Percentiles rank a stretch among this genome's conserved stretches.
Evolutionary conservation across 106 monocot genomes (phyloP).

Genomic region (Dendrobium huoshanense): DNA sequence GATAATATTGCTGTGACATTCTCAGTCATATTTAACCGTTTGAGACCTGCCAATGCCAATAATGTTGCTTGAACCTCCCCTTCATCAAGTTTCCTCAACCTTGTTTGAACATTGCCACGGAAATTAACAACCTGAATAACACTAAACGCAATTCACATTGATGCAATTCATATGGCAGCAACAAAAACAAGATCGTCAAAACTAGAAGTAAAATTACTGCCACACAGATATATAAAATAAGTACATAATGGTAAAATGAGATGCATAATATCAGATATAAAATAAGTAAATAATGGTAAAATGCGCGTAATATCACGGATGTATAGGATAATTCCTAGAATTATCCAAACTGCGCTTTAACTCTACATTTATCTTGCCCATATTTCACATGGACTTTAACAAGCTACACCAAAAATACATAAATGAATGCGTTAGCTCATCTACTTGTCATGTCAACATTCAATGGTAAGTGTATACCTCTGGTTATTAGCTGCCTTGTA

Average conservation of each 20-base stretch:
- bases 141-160: not conserved
- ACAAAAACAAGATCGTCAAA: not conserved
- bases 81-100: slow-evolving; percentile 80
- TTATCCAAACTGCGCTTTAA: not conserved
- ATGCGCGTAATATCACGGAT: no score
- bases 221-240: not conserved
- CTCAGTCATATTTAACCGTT: slow-evolving; percentile 82
- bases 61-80: slow-evolving; percentile 88
- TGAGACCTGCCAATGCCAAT: slow-evolving; percentile 88
- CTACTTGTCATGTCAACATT: not conserved
- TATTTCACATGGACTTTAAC: not conserved
- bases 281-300: no score
- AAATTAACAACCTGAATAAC: slow-evolving; percentile 83
- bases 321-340: not conserved
- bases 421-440: not conserved
- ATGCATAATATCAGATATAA: not conserved
- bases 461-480: not conserved
- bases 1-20: slow-evolving; percentile 76
- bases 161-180: not conserved
- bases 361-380: not conserved
- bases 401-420: not conserved
- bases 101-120: slow-evolving; percentile 97
- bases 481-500: not conserved
- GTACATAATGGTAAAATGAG: slow-evolving; percentile 1
- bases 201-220: not conserved